A percentile compares a stretch with the other conserved stretches of the same genome.
Conservation (phyloP, 176 grass and related monocot species). For the Avena eriantha region DNA sequence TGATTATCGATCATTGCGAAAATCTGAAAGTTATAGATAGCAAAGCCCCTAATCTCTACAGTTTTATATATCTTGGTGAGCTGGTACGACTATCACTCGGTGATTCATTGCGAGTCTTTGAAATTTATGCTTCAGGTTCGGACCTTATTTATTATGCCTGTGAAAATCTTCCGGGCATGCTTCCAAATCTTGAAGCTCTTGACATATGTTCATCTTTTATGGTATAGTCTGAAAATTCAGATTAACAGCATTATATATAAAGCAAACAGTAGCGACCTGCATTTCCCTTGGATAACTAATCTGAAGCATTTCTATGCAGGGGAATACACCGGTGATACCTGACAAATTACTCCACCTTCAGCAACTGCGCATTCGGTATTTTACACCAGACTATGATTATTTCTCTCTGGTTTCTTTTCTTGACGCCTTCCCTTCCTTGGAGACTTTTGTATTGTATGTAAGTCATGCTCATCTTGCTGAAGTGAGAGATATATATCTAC, state of each 20-base stretch:
- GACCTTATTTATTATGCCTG: not conserved
- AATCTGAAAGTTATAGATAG: not conserved
- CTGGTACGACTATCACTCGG: not conserved
- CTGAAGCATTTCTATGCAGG: not conserved
- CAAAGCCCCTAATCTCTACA: conserved; percentile 16
- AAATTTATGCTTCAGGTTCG: not conserved
- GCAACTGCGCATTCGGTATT: not conserved
- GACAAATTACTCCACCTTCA: not conserved
- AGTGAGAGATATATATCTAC: not conserved
- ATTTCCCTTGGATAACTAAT: not conserved
- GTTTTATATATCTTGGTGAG: not conserved
- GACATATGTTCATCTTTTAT: not conserved
- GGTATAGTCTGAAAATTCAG: not conserved
- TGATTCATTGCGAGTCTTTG: not conserved
- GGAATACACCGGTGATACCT: not conserved
- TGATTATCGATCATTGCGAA: not conserved
- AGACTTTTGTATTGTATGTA: not conserved
- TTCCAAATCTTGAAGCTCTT: conserved; percentile 5
- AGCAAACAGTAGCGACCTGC: not conserved
- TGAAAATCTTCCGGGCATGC: not conserved
- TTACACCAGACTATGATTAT: not conserved
- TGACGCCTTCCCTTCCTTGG: not conserved
- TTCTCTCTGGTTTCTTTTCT: not conserved
- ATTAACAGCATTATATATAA: not conserved
- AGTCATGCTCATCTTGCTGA: not conserved